Conservation (phyloP, 225 moss, liverwort and hornwort genomes). For the Takakia lepidozioides region DNA sequence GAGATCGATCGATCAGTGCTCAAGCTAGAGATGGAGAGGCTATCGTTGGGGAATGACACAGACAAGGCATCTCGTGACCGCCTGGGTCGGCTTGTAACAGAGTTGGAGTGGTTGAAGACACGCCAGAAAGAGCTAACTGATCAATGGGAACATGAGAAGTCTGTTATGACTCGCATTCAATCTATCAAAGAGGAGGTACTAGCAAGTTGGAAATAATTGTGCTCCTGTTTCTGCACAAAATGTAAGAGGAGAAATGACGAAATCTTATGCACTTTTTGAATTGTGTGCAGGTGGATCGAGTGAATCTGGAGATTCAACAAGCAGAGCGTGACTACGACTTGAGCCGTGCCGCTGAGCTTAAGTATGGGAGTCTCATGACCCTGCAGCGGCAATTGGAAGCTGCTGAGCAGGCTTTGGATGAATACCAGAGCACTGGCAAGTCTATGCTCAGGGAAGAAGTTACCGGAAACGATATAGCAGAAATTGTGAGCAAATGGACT, state of each 20-base stretch:
- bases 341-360: constrained; percentile 87
- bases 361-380: constrained; percentile 89
- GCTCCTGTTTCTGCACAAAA: background rate
- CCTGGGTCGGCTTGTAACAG: constrained; percentile 59
- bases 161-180: constrained; percentile 95
- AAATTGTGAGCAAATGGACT: constrained; percentile 98
- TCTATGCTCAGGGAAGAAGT: constrained; percentile 99
- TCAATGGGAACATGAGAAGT: constrained; percentile 98
- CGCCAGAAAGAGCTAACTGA: constrained; percentile 86
- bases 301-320: constrained; percentile 95
- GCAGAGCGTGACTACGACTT: constrained; percentile 95
- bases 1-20: constrained; percentile 88
- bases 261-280: too few species aligned
- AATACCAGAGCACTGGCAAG: constrained; percentile 80
- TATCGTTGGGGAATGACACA: constrained; percentile 85
- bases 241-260: background rate
- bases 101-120: constrained; percentile 53
- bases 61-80: constrained; percentile 93
- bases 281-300: constrained; percentile 70
- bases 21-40: constrained; percentile 93
- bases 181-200: constrained; percentile 94
- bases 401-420: constrained; percentile 83
- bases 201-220: background rate
- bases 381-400: constrained; percentile 76
- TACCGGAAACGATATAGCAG: constrained; percentile 90